Base-by-base conservation (phyloP, 2,329 filamentous ascomycete species). In the Alternaria brassicae region DNA sequence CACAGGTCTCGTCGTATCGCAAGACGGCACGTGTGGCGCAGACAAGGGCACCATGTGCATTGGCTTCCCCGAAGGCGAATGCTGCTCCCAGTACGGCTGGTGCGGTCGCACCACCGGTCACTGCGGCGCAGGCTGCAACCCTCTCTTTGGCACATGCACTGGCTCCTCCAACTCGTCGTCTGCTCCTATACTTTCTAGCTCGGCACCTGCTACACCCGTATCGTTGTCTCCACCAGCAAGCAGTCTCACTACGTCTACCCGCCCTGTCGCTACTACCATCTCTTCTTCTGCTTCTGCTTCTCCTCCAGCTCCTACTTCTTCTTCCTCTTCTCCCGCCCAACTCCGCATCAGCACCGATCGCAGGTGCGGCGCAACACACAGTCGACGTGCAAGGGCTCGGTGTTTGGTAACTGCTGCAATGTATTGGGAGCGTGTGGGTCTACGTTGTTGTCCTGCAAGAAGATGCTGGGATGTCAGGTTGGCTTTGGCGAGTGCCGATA, bases 21-120 rank as follows among this genome's bases (percentile, higher is more conserved):
- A 30, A 3, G 64, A 67, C 25, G 66, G 62, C 6, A 58, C 59
- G 10, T 67, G 62, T 40, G 64, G 62, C 9, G 60, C 57, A 1
- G 49, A 39, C 3, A 60, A 60, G 6, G 64, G 60, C 4, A 67
- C 62, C 25, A 54, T 60, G 0, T 71, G 68, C 30, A 17, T 44
- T 19, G 68, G 67, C 4, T 67, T 59, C 23, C 40, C 47, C 4
- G 27, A 60, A 6, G 67, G 68, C 40, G 60, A 64, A n/a, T 71
- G 68, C 53, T 71, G 68, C 57, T 67, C 61, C 3, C 48, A 57
- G 48, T 67, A 65, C 19, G 64, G 63, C 1, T 64, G 53, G 56
- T 66, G 63, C 28, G 63, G n/a, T n/a, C n/a, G 63, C n/a, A 37
- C 32, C 17, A 52, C 32, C 10, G 54, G 53, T 7, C n/a, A 57